These are phyloP conservation scores for Phytophthora europaea DNA, from an alignment of 352 stramenopile species.

Conservation along the genomic window DNA sequence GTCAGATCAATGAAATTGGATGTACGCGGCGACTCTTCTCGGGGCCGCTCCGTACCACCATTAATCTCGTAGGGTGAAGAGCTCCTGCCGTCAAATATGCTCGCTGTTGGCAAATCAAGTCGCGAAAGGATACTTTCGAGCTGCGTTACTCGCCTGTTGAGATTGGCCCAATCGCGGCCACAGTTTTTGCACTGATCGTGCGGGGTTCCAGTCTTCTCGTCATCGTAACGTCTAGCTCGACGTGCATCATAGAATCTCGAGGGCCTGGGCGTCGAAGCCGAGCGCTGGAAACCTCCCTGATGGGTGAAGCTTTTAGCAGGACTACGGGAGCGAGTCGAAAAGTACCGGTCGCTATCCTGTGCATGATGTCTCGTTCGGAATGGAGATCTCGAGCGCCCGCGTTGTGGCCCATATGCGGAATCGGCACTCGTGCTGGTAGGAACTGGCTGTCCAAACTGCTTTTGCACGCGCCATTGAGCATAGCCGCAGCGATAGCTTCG, in stretches of 20 bases:
- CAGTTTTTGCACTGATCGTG: slow-evolving; percentile 20
- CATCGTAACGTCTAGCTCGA: neutral
- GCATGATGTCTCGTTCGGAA: neutral
- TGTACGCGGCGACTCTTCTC: neutral
- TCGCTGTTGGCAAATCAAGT: slow-evolving; percentile 13
- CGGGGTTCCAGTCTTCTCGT: neutral
- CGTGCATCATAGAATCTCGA: slow-evolving; percentile 19
- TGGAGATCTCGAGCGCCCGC: slow-evolving; percentile 5
- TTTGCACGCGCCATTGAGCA: slow-evolving; percentile 32
- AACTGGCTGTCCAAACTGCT: neutral
- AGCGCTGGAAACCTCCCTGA: neutral
- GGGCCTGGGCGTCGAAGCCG: neutral
- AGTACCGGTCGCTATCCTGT: neutral
- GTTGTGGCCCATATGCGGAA: neutral
- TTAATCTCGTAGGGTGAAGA: slow-evolving; percentile 4
- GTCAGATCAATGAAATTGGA: slow-evolving; percentile 31
- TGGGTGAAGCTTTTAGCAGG: neutral
- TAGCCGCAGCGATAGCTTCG: slow-evolving; percentile 26
- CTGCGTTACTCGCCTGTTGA: slow-evolving; percentile 21
- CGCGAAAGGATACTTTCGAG: slow-evolving; percentile 28
- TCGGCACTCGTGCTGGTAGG: neutral
- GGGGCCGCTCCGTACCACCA: neutral
- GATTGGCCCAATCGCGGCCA: slow-evolving; percentile 24
- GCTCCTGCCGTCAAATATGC: neutral
- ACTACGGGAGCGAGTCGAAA: slow-evolving; percentile 5